Percentiles rank a stretch among this genome's conserved stretches.
Conservation (phyloP, 768 basidiomycete genomes). For the Rhizopogon salebrosus region DNA sequence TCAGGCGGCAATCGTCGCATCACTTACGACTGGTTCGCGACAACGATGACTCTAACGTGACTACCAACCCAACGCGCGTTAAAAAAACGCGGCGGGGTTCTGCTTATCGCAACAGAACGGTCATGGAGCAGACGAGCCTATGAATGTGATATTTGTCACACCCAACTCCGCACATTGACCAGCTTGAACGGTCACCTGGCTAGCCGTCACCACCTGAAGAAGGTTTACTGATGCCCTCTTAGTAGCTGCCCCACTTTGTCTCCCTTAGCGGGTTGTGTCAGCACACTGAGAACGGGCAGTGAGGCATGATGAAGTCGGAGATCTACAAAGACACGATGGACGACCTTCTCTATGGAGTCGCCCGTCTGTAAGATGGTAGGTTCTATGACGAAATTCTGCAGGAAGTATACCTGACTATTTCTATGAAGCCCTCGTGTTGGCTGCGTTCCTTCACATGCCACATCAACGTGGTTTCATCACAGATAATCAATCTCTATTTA, state of each 20-base stretch:
- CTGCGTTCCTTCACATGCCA: background rate
- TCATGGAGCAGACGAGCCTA: constrained; percentile 41
- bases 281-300: constrained; percentile 61
- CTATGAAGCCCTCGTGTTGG: constrained; percentile 1
- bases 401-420: background rate
- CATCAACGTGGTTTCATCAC: background rate
- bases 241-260: constrained; percentile 39
- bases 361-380: constrained; percentile 8
- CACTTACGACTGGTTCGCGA: constrained; percentile 31
- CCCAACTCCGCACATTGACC: constrained; percentile 31
- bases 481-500: background rate
- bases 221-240: constrained; percentile 51
- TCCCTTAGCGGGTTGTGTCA: constrained; percentile 56
- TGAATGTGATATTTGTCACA: constrained; percentile 64
- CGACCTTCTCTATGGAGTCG: constrained; percentile 19
- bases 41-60: constrained; percentile 39
- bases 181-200: constrained; percentile 58
- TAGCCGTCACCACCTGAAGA: constrained; percentile 53
- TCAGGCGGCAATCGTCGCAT: constrained; percentile 42
- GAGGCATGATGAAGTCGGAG: constrained; percentile 48
- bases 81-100: constrained; percentile 23
- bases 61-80: constrained; percentile 53
- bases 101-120: constrained; percentile 26
- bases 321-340: constrained; percentile 36
- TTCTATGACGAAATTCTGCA: background rate